Evolutionary conservation across 345 rosid species (phyloP).

Genomic region (Firmiana major): DNA sequence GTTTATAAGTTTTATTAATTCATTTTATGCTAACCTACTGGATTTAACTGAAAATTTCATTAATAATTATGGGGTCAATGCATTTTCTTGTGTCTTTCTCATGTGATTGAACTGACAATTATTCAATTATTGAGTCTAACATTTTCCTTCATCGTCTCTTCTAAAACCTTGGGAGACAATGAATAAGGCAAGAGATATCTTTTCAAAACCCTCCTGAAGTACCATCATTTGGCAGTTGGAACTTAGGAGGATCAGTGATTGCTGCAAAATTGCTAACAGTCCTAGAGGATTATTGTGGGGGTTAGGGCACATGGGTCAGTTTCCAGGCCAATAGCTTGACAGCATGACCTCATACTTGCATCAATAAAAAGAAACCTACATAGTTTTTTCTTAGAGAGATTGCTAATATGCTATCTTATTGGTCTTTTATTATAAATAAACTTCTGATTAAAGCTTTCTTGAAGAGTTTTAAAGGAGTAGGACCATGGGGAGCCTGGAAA

Average conservation of each 20-base stretch:
- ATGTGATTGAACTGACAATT: not conserved
- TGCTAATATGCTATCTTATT: not conserved
- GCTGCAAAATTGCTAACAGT: not conserved
- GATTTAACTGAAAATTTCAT: not conserved
- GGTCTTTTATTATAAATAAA: not conserved
- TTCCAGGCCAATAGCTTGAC: constrained; percentile 1
- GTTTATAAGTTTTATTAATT: too few species aligned
- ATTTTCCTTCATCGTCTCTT: not conserved
- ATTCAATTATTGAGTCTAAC: not conserved
- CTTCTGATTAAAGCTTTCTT: not conserved
- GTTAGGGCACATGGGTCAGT: constrained; percentile 11
- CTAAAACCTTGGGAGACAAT: not conserved
- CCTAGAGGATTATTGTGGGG: not conserved
- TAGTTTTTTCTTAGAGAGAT: not conserved
- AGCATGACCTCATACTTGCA: constrained; percentile 14
- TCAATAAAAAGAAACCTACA: not conserved
- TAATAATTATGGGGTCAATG: not conserved
- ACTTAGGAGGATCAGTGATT: not conserved
- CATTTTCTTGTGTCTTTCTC: not conserved
- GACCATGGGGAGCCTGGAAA: constrained; percentile 3
- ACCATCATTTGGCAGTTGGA: constrained; percentile 2
- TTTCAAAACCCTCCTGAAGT: not conserved
- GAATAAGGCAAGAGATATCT: not conserved
- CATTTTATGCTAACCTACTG: not conserved
- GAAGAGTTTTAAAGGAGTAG: constrained; percentile 6